phyloP scores from a whole-genome alignment of 139 green algal species.

The Chlorella sorokiniana region DNA sequence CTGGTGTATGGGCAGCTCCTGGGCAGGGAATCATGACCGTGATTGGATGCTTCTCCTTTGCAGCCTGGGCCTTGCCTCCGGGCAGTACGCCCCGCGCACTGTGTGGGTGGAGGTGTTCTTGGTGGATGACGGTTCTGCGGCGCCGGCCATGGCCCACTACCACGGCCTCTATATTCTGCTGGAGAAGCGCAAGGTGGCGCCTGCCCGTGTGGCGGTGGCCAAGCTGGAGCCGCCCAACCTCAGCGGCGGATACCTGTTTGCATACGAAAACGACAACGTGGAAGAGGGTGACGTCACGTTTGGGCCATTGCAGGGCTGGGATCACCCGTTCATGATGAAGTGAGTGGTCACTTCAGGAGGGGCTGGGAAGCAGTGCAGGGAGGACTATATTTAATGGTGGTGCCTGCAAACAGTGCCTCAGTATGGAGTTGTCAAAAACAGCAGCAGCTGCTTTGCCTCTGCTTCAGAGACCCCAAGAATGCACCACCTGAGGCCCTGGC shows the following conservation, averaged over 20 bases:
- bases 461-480: constrained; percentile 27
- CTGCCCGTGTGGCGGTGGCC: constrained; percentile 18
- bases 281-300: constrained; percentile 35
- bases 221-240: constrained; percentile 31
- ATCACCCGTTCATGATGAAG: background rate
- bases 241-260: constrained; percentile 57
- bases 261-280: constrained; percentile 67
- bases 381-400: too few relatives aligned
- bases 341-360: background rate
- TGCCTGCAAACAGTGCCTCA: too few relatives aligned
- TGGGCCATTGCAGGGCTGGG: background rate
- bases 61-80: constrained; percentile 43
- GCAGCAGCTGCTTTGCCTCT: background rate
- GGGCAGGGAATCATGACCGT: too few relatives aligned
- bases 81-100: constrained; percentile 50
- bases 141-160: constrained; percentile 32
- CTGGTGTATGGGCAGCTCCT: too few relatives aligned
- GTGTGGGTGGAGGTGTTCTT: constrained; percentile 56
- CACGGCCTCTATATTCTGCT: constrained; percentile 38
- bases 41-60: too few relatives aligned
- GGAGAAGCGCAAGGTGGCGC: constrained; percentile 32
- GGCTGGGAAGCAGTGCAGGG: too few relatives aligned
- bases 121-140: constrained; percentile 14
- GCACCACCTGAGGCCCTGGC: background rate
- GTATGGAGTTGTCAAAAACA: background rate